Evolutionary conservation across 495 filamentous ascomycete species (phyloP), one percentile per base, ranked within the genome.

Genomic region (Penicillium steckii): DNA sequence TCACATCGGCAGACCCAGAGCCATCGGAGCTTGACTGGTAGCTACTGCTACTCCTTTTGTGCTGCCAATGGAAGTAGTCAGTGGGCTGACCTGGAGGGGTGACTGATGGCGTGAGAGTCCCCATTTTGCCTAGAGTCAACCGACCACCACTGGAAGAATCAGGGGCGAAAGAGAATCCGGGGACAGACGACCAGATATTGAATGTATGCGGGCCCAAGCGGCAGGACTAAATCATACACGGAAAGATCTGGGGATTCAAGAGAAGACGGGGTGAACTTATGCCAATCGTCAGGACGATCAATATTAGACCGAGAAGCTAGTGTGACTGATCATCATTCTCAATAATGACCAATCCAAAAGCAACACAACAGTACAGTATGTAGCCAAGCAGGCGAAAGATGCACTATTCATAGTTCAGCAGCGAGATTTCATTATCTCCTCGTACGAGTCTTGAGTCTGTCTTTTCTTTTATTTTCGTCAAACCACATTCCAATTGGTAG

Each of bases 261-360:
- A 21, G 38, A 41, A 41, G 23, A 41, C 18, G 38, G 38, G 18
- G 38, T 10, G 38, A 41, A 41, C 38, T 41, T 41, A 41, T 41
- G 38, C 38, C 38, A 41, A 41, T 41, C 38, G 38, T 41, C 13
- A 8, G 38, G 38, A 8, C 38, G 38, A 41, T 41, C 38, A 41
- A 2, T 41, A 41, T 41, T 41, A 24, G 38, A 21, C 38, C 7
- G 18, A 41, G 7, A 13, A n/a, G 21, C 38, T 41, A 41, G 38
- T 41, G 21, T 41, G 38, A 41, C 38, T 41, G 38, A 41, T 41
- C 38, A 41, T 41, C 21, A 9, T 19, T 8, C 38, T 8, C 38
- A 41, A 41, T 37, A 41, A 41, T 41, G 38, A 41, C 38, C 38
- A 21, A 41, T 41, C 38, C 19, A 41, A 41, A 21, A 41, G 19